Evolutionary conservation across 1,284 basidiomycete species (phyloP).

Genomic region (Rhodotorula sp.): DNA sequence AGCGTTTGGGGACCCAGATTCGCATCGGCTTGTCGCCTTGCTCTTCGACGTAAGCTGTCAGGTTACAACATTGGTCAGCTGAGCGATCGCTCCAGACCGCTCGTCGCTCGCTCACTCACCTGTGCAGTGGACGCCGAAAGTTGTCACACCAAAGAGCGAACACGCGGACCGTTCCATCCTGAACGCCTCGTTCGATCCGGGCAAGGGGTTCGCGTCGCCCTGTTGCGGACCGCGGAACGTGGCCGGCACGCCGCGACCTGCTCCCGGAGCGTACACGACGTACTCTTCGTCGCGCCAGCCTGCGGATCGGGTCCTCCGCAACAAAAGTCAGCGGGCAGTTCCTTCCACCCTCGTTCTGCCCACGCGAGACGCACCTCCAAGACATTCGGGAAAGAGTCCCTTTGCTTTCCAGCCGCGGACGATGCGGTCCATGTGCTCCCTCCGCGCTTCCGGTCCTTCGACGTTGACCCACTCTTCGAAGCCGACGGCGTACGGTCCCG

Average conservation of each 20-base stretch:
- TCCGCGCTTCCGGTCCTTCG: constrained; percentile 43
- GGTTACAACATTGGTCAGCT: constrained; percentile 49
- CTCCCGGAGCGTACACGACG: constrained; percentile 69
- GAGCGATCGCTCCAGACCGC: constrained; percentile 24
- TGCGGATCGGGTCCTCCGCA: constrained; percentile 1
- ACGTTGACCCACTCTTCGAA: constrained; percentile 42
- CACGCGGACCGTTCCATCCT: constrained; percentile 85
- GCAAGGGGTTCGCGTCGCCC: constrained; percentile 31
- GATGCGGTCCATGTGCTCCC: constrained; percentile 47
- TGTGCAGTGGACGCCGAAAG: constrained; percentile 81
- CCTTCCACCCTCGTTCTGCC: not conserved
- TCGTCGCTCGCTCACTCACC: constrained; percentile 35
- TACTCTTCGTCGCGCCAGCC: constrained; percentile 84
- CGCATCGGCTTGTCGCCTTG: constrained; percentile 41
- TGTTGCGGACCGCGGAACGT: constrained; percentile 55
- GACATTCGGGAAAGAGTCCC: constrained; percentile 48
- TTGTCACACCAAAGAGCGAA: constrained; percentile 82
- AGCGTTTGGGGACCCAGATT: constrained; percentile 85
- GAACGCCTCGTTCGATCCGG: constrained; percentile 66
- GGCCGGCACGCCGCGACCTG: constrained; percentile 23
- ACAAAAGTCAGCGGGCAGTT: not conserved
- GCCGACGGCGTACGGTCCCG: constrained; percentile 27
- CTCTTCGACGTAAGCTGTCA: constrained; percentile 45
- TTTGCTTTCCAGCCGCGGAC: constrained; percentile 48
- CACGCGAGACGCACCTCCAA: constrained; percentile 47